Base-by-base conservation (phyloP, 2,329 filamentous ascomycete species). In the Xylariaceae sp. region DNA sequence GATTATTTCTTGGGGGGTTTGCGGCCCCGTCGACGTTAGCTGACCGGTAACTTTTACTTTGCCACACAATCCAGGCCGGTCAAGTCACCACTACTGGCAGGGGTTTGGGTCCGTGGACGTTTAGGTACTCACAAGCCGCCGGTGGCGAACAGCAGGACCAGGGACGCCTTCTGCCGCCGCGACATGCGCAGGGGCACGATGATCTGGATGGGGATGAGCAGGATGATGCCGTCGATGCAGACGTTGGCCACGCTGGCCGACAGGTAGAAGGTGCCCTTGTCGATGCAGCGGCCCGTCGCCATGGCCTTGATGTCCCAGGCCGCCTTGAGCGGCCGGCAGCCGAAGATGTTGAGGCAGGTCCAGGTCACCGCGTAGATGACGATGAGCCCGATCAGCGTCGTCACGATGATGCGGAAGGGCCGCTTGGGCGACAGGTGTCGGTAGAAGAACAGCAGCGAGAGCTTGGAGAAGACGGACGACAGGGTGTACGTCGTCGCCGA, bases 371-470 rank as follows among this genome's bases (percentile, higher is more conserved):
- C 13, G 13, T 27, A 27, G 7, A 7, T 5, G 24, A 18, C 5
- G 16, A 27, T 27, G 10, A 27, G 8, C 9, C 8, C 13, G 25
- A 27, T 29, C 3, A 35, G 18, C 4, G 14, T 25, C 19, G 5
- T n/a, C 9, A 35, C 26, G 8, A 26, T 12, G 14, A 24, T 16
- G 19, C 15, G 18, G 14, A 17, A 35, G 5, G 5, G 19, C 19
- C 14, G 5, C 13, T 35, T 19, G 13, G 21, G 33, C 4, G 33
- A 30, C 9, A 35, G n/a, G 12, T 17, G n/a, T 11, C 15, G 33
- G 19, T 38, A 29, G 31, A 39, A 25, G 29, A 33, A 31, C 26
- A 35, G 36, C 11, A 34, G 29, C 12, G 43, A 40, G 19, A 36
- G 17, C 32, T 38, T 35, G 27, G 25, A 11, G 16, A 35, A 27